Evolutionary conservation across 306 rosid genomes (phyloP), one percentile per base, ranked within the genome.

Genomic region (Rubus idaeus): DNA sequence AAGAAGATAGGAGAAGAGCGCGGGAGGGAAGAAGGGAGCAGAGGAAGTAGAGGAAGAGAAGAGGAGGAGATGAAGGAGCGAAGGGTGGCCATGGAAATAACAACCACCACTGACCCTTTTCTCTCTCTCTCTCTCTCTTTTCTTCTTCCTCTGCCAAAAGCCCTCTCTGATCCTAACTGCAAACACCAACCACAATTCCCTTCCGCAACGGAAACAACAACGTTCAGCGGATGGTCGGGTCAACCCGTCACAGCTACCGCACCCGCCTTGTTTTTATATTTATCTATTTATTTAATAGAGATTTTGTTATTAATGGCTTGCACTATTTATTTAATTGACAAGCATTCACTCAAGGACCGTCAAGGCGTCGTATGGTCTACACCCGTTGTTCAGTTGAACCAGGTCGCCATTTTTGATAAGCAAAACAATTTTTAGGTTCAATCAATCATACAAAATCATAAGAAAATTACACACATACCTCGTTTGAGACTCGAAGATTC

Each of bases 41-140:
- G 74, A 45, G 2, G 83, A 18, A 70, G 58, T 23, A 41, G 92
- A 79, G 61, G 90, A 76, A 60, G 82, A 68, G 67, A 85, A 26
- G 83, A 70, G 63, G 75, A 78, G 76, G 79, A 83, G 88, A 86
- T 70, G 79, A 83, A 81, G 80, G 94, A 89, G 81, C 90, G 75
- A 81, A 88, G 85, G 91, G 94, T 78, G 80, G 98, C 94, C 98
- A 94, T 91, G 79, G 56, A 76, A 65, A 82, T 60, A 61, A 61
- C 80, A 72, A 46, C 80, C 84, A 30, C 82, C 57, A n/a, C n/a
- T n/a, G n/a, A n/a, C n/a, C n/a, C n/a, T n/a, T n/a, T n/a, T n/a
- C 8, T 68, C 49, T 50, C 39, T 78, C 26, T 23, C 26, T 23
- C 26, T 61, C 46, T 67, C 45, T 26, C 44, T n/a, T 18, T n/a